Evolutionary conservation across 805 yeast genomes (phyloP), one percentile per base, ranked within the genome.

Genomic region (Barnettozyma sucrosica): DNA sequence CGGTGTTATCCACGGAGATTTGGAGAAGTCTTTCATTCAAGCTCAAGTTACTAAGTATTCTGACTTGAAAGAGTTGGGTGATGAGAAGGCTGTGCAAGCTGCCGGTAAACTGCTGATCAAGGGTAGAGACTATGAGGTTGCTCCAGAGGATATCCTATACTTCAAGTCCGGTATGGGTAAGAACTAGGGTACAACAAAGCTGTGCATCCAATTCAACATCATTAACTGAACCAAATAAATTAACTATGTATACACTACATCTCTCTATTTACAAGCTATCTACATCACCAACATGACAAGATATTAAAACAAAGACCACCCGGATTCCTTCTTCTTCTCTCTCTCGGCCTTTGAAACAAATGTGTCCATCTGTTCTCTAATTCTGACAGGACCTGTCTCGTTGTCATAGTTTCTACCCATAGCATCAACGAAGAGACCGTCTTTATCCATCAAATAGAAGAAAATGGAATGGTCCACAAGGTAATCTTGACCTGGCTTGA

Each of bases 361-460:
- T 2, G 85, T 84, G 52, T 78, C 81, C 38, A 89, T 76, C 56
- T 88, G 90, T 50, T 80, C 80, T 55, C 76, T 76, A 54, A 93
- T 86, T 67, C 86, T 86, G 36, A 76, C 80, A 14, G 82, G 83
- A 24, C 95, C 96, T 51, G 83, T 82, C 19, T 72, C 75, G 23
- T 89, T 90, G 48, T 83, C 87, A 56, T 83, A 87, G 60, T 92
- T 92, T 66, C 96, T 82, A 46, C 99, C 99, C 55, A 92, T 72
- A 7, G 93, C 98, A 64, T 92, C 97, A 43, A 92, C 85, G 62
- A 89, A 93, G 62, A 88, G 81, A 42, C 98, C 99, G 64, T 93
- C 97, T n/a, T 96, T 90, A 64, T 93, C 98, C 97, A 93, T 92
- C 58, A 93, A 71, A 62, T 93, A 93, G 69, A 92, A 92, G 79